Conservation (phyloP, 192 early-diverging fungal genomes). For the Backusella luteola region DNA sequence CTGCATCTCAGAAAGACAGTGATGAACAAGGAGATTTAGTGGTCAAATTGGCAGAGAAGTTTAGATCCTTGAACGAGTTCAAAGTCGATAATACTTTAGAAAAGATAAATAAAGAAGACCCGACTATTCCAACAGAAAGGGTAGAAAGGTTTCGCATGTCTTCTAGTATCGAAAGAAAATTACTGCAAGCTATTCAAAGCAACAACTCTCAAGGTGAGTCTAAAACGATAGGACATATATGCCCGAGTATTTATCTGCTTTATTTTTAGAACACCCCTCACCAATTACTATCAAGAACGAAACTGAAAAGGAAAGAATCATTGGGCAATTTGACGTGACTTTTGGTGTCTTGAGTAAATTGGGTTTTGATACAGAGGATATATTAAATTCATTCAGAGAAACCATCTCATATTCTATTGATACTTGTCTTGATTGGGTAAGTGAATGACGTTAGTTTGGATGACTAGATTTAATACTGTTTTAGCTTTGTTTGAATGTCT, state of each 20-base stretch:
- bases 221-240: not conserved
- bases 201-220: not conserved
- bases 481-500: slow-evolving; percentile 29
- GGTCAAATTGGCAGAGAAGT: not conserved
- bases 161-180: not conserved
- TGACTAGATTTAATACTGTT: slow-evolving; percentile 23
- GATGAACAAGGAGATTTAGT: not conserved
- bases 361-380: slow-evolving; percentile 43
- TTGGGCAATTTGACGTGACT: slow-evolving; percentile 45
- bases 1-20: not conserved
- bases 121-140: not conserved
- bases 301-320: slow-evolving; percentile 34
- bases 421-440: slow-evolving; percentile 56
- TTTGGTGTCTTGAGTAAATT: slow-evolving; percentile 44
- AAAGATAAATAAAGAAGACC: not conserved
- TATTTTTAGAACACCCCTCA: not conserved
- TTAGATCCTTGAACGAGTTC: slow-evolving; percentile 2
- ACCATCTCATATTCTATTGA: slow-evolving; percentile 39
- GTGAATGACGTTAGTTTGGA: not conserved
- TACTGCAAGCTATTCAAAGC: not conserved
- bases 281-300: not conserved
- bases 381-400: slow-evolving; percentile 40
- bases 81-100: not conserved
- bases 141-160: not conserved
- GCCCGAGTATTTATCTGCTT: not conserved